Evolutionary conservation across 208 protist species (phyloP).

Genomic region (Crithidia thermophila): DNA sequence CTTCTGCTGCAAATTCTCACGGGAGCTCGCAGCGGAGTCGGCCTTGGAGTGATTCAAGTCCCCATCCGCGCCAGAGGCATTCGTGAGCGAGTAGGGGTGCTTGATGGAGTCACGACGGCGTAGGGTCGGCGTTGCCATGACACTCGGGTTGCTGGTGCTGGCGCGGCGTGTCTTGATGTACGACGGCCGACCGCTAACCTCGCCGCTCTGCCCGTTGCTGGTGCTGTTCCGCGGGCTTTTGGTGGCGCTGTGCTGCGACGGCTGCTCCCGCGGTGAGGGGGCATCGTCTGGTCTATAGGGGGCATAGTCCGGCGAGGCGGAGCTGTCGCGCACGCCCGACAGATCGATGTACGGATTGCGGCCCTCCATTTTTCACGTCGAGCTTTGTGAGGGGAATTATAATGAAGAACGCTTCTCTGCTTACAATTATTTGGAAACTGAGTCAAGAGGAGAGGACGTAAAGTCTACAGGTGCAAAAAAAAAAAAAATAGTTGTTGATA

Average conservation of each 20-base stretch:
- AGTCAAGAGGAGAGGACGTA: no score
- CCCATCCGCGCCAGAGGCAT: no score
- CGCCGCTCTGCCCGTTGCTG: slow-evolving; percentile 8
- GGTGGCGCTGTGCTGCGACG: slow-evolving; percentile 6
- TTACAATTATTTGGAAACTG: no score
- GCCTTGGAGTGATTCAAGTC: slow-evolving; percentile 8
- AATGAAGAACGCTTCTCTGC: no score
- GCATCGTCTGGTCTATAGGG: background rate
- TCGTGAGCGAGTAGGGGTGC: slow-evolving; percentile 18
- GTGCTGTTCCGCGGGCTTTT: slow-evolving; percentile 8
- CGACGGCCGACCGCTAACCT: background rate
- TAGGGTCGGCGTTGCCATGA: background rate
- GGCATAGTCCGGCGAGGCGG: slow-evolving; percentile 6
- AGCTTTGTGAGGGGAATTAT: no score
- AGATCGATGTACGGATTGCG: slow-evolving; percentile 2
- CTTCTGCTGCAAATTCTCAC: background rate
- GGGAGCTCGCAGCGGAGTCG: background rate
- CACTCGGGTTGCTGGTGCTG: background rate
- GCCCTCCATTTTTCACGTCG: background rate
- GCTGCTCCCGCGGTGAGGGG: background rate
- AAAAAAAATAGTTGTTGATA: no score
- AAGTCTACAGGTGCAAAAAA: no score
- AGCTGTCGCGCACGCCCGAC: slow-evolving; percentile 9
- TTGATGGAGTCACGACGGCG: slow-evolving; percentile 14
- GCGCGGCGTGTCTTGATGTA: background rate